phyloP scores from a whole-genome alignment of 2,329 filamentous ascomycete genomes.

The Fusarium tuaranense region DNA sequence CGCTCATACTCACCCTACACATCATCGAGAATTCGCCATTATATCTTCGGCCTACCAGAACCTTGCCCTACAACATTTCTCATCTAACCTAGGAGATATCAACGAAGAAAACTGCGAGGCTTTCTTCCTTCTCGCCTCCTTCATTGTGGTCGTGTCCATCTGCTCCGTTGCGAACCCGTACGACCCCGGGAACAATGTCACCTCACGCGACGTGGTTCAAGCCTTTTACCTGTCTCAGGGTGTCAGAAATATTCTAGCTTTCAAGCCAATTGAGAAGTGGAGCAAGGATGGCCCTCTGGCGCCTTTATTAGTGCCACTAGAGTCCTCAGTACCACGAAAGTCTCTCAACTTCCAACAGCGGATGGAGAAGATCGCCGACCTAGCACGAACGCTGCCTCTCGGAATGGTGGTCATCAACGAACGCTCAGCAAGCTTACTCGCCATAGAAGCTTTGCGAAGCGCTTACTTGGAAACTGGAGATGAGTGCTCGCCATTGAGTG shows the following conservation, averaged over 20 bases:
- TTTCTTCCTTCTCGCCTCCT: constrained; percentile 24
- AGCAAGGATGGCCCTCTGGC: constrained; percentile 2
- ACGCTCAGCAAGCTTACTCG: constrained; percentile 21
- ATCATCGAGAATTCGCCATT: constrained; percentile 17
- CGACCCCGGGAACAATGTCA: neutral
- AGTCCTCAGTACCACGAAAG: neutral
- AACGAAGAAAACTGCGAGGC: constrained; percentile 20
- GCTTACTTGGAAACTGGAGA: neutral
- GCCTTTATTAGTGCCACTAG: neutral
- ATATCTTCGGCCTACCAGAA: constrained; percentile 24
- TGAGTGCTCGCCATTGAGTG: neutral
- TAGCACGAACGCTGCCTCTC: constrained; percentile 12
- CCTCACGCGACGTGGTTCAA: constrained; percentile 9
- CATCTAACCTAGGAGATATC: constrained; percentile 9
- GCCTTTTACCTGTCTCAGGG: constrained; percentile 23
- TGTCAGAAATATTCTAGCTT: constrained; percentile 11
- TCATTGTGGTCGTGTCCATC: constrained; percentile 16
- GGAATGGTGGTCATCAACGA: constrained; percentile 17
- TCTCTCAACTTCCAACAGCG: constrained; percentile 9
- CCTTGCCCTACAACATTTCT: constrained; percentile 21
- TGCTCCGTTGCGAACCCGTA: constrained; percentile 16
- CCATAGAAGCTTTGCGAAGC: constrained; percentile 19
- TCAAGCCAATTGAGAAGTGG: constrained; percentile 17
- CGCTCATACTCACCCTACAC: constrained; percentile 9
- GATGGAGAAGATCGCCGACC: constrained; percentile 11